Percentiles rank a stretch among this genome's conserved stretches.
These are phyloP conservation scores for Henckelia pumila DNA, from an alignment of 257 asterid species.

Conservation along the genomic window DNA sequence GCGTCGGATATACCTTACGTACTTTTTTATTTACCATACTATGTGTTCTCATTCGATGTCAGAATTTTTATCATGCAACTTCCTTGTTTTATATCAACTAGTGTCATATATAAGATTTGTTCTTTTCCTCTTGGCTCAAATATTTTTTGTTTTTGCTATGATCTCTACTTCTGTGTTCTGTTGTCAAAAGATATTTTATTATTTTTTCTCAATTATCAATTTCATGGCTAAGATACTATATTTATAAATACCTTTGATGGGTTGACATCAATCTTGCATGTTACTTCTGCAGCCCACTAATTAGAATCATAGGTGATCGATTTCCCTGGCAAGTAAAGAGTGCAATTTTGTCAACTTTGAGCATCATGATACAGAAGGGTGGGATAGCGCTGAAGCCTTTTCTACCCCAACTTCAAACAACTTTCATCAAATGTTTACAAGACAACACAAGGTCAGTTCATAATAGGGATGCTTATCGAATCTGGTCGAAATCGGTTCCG, in stretches of 20 bases:
- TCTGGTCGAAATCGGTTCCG: too few species aligned
- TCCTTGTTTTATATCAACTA: neutral
- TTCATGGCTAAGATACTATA: neutral
- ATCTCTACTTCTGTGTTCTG: neutral
- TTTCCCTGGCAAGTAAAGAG: conserved; percentile 99
- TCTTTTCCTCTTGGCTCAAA: neutral
- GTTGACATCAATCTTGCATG: conserved; percentile 21
- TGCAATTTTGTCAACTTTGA: conserved; percentile 91
- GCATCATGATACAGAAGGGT: conserved; percentile 85
- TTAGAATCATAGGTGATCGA: conserved; percentile 98
- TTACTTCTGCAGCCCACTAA: conserved; percentile 70
- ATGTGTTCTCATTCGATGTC: neutral
- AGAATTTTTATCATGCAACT: neutral
- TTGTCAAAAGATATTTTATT: conserved; percentile 1
- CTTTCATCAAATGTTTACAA: conserved; percentile 93
- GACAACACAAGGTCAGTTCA: conserved; percentile 84
- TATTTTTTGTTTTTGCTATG: neutral
- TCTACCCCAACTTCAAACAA: conserved; percentile 99
- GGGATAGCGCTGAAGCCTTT: conserved; percentile 94
- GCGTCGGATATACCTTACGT: neutral
- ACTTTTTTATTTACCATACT: neutral
- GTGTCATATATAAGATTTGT: neutral
- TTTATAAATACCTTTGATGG: conserved; percentile 10
- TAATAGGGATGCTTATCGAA: neutral
- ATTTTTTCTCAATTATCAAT: conserved; percentile 5